These are phyloP conservation scores for Carex parvula DNA, from an alignment of 176 grass and related monocot species.

Conservation along the genomic window DNA sequence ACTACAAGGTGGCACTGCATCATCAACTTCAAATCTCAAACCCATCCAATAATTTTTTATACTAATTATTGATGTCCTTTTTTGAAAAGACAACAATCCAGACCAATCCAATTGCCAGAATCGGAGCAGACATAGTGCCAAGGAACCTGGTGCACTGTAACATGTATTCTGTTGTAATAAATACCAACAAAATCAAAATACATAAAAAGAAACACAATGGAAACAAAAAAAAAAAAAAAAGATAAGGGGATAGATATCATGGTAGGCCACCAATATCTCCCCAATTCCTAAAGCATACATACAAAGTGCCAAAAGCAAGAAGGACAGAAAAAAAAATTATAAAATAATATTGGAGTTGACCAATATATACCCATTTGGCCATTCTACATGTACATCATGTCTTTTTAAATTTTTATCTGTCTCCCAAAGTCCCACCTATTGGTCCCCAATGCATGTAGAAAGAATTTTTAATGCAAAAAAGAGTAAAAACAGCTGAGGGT, in stretches of 20 bases:
- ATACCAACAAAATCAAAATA: constrained; percentile 2
- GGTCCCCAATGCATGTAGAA: constrained; percentile 25
- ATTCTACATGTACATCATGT: not conserved
- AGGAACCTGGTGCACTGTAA: not conserved
- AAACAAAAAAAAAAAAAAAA: constrained; percentile 19
- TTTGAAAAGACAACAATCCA: not conserved
- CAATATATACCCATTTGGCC: not conserved
- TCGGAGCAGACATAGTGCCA: constrained; percentile 10
- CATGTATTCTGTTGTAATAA: constrained; percentile 12
- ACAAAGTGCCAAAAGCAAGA: constrained; percentile 2
- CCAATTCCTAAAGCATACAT: not conserved
- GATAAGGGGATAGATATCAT: constrained; percentile 10
- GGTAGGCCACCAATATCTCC: constrained; percentile 22
- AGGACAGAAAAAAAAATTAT: not conserved
- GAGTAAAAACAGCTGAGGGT: not conserved
- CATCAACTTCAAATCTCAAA: not conserved
- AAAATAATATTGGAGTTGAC: constrained; percentile 18
- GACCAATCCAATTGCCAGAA: not conserved
- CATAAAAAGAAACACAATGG: not conserved
- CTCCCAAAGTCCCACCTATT: constrained; percentile 23
- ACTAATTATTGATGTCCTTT: not conserved
- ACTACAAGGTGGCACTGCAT: not conserved
- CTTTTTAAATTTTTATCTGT: constrained; percentile 13
- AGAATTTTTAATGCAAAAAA: not conserved
- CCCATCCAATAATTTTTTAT: not conserved